phyloP scores from a whole-genome alignment of 2,329 filamentous ascomycete species.

The Aspergillus floridensis region DNA sequence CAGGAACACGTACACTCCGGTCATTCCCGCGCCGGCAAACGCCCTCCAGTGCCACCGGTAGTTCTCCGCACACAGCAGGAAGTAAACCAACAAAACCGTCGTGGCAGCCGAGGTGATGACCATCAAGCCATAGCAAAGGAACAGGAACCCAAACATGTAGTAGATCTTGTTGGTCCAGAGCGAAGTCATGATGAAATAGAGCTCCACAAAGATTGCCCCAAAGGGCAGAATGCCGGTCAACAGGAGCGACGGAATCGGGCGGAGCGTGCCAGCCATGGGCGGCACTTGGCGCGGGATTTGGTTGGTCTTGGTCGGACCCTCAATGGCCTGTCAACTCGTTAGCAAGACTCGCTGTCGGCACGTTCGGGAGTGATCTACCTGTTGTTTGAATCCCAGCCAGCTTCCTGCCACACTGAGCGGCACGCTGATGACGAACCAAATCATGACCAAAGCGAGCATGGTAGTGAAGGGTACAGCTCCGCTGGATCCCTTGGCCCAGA shows the following conservation, averaged over 20 bases:
- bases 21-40: conserved; percentile 88
- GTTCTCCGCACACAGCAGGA: conserved; percentile 91
- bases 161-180: conserved; percentile 99
- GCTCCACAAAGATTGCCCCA: conserved; percentile 93
- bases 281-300: conserved; percentile 98
- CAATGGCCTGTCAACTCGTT: conserved; percentile 52
- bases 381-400: conserved; percentile 84
- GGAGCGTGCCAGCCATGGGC: conserved; percentile 75
- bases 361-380: conserved; percentile 34
- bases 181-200: conserved; percentile 99
- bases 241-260: conserved; percentile 83
- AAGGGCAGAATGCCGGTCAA: conserved; percentile 92
- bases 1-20: conserved; percentile 84
- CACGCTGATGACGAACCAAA: conserved; percentile 97
- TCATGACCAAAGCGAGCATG: conserved; percentile 87
- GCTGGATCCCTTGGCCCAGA: conserved; percentile 89
- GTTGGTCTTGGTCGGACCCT: conserved; percentile 87
- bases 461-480: conserved; percentile 95
- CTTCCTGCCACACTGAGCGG: conserved; percentile 86
- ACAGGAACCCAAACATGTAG: conserved; percentile 99
- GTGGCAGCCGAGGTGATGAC: conserved; percentile 91
- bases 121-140: conserved; percentile 96
- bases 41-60: conserved; percentile 99
- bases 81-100: conserved; percentile 92
- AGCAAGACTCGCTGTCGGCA: conserved; percentile 1